Conservation (phyloP, 2,329 filamentous ascomycete species). For the Aspergillus neoniger region DNA sequence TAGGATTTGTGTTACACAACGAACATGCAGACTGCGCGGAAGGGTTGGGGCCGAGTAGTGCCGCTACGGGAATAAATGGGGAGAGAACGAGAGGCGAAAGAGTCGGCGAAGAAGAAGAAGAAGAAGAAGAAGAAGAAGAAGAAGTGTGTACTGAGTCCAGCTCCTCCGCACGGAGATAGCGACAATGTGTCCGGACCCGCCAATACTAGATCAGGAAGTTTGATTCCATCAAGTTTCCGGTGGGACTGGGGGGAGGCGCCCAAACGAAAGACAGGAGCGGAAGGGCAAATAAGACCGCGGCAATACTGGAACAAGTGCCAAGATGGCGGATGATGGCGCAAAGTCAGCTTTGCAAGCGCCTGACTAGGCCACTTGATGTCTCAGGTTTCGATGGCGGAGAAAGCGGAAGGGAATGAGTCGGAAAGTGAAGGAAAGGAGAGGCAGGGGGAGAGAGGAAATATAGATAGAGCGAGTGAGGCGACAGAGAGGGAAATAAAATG, state of each 20-base stretch:
- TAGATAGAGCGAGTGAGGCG: constrained; percentile 10
- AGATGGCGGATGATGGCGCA: constrained; percentile 12
- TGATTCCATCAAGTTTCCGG: constrained; percentile 17
- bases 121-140: neutral
- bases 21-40: constrained; percentile 1
- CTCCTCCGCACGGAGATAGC: constrained; percentile 22
- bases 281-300: constrained; percentile 8
- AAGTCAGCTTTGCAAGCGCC: constrained; percentile 20
- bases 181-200: constrained; percentile 21
- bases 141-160: constrained; percentile 18
- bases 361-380: constrained; percentile 19
- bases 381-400: constrained; percentile 9
- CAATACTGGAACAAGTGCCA: constrained; percentile 6
- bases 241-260: constrained; percentile 1
- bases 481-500: neutral
- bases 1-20: neutral
- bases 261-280: constrained; percentile 4
- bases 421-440: neutral
- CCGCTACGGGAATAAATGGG: neutral
- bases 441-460: neutral
- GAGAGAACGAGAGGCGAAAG: constrained; percentile 9
- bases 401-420: neutral
- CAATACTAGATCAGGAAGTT: constrained; percentile 19
- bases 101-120: constrained; percentile 3
- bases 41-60: constrained; percentile 1